phyloP scores from a whole-genome alignment of 2,329 filamentous ascomycete genomes.

The Sclerotinia minor region DNA sequence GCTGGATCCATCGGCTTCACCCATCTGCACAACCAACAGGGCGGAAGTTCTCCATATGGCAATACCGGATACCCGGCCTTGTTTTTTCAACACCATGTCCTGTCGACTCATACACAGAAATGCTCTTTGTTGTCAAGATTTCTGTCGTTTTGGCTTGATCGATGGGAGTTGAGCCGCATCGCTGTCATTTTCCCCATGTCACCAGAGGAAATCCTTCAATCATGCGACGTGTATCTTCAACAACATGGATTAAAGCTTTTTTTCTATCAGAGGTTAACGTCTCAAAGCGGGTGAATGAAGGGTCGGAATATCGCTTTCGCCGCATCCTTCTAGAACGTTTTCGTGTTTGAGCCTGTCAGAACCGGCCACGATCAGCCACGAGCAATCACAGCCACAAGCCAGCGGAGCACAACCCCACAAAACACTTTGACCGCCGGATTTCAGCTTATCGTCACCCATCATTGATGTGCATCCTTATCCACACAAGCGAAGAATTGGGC shows the following conservation, averaged over 20 bases:
- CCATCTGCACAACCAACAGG: neutral
- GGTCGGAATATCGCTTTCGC: neutral
- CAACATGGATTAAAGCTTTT: neutral
- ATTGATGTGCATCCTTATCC: neutral
- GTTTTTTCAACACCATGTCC: neutral
- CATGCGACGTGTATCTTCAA: neutral
- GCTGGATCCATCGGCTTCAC: neutral
- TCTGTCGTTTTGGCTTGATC: neutral
- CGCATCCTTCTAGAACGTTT: neutral
- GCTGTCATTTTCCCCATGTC: neutral
- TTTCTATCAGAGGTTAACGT: neutral
- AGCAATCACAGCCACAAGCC: neutral
- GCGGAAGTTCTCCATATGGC: neutral
- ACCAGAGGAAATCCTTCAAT: neutral
- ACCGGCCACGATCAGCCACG: neutral
- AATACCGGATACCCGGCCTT: neutral
- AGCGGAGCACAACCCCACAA: neutral
- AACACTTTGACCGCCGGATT: neutral
- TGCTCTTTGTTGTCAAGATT: neutral
- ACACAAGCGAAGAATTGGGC: neutral
- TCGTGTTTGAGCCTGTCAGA: constrained; percentile 17
- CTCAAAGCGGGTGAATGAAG: neutral
- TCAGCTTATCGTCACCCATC: neutral
- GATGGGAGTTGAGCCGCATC: neutral
- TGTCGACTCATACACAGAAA: neutral